Conservation (phyloP, 2,329 filamentous ascomycete genomes). For the Trematosphaeria pertusa region DNA sequence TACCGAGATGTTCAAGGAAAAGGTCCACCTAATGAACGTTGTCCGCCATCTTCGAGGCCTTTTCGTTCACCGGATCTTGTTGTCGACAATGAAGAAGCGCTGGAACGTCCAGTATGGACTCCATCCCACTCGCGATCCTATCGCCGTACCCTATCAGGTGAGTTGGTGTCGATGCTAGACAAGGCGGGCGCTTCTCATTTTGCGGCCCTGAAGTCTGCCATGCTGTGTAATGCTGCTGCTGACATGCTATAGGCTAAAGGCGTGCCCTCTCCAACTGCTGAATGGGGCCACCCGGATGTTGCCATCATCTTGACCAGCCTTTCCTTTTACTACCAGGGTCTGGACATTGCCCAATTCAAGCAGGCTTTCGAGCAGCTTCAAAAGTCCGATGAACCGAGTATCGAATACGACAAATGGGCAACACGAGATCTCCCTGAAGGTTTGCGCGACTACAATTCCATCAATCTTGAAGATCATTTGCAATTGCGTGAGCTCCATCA, state of each 20-base stretch:
- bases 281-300: slow-evolving; percentile 73
- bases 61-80: slow-evolving; percentile 65
- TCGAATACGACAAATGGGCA: slow-evolving; percentile 66
- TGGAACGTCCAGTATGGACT: slow-evolving; percentile 70
- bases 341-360: slow-evolving; percentile 58
- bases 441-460: slow-evolving; percentile 59
- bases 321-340: slow-evolving; percentile 68
- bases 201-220: too few species aligned
- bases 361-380: slow-evolving; percentile 60
- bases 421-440: slow-evolving; percentile 53
- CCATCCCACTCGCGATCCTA: slow-evolving; percentile 57
- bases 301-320: slow-evolving; percentile 52
- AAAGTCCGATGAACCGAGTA: slow-evolving; percentile 63
- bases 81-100: slow-evolving; percentile 66
- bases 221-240: slow-evolving; percentile 33
- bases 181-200: too few species aligned
- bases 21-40: slow-evolving; percentile 50
- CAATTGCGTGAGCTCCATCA: slow-evolving; percentile 56
- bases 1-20: slow-evolving; percentile 40
- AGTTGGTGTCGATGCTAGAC: slow-evolving; percentile 1
- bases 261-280: slow-evolving; percentile 66
- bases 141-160: slow-evolving; percentile 67
- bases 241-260: slow-evolving; percentile 62
- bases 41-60: slow-evolving; percentile 69
- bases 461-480: slow-evolving; percentile 65